These are phyloP conservation scores for Chlamydomonas eustigma DNA, from an alignment of 139 green algal genomes.

Conservation along the genomic window DNA sequence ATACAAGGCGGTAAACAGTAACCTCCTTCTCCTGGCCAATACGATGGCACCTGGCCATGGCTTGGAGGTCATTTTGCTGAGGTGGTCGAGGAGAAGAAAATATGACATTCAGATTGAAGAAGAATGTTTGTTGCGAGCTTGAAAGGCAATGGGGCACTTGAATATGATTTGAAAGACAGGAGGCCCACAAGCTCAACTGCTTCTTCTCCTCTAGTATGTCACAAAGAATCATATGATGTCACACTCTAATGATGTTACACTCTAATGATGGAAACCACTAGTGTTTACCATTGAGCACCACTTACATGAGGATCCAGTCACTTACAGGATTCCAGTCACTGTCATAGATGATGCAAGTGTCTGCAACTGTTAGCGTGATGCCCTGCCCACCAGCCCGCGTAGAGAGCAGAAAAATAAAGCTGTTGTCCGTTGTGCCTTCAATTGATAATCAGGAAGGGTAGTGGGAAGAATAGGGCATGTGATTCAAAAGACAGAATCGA, in stretches of 20 bases:
- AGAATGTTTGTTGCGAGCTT: no score
- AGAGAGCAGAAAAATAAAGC: constrained; percentile 90
- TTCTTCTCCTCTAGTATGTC: no score
- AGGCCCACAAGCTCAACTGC: no score
- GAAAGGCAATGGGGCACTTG: no score
- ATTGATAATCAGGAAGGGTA: background rate
- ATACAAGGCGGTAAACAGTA: constrained; percentile 89
- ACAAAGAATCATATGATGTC: no score
- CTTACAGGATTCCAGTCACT: constrained; percentile 8
- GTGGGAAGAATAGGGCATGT: no score
- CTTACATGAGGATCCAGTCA: no score
- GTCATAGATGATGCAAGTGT: constrained; percentile 20
- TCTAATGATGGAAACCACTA: no score
- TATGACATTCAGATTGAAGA: background rate
- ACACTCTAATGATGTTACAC: no score
- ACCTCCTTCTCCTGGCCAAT: constrained; percentile 85
- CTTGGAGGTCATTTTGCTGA: constrained; percentile 48
- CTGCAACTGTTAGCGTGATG: constrained; percentile 84
- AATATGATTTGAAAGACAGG: no score
- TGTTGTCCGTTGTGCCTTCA: background rate
- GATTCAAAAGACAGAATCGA: no score
- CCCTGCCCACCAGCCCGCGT: constrained; percentile 90
- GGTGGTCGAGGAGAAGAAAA: background rate
- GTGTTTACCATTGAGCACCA: no score
- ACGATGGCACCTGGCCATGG: constrained; percentile 94